Percentiles rank a stretch among this genome's conserved stretches.
Evolutionary conservation across 257 asterid genomes (phyloP).

Genomic region (Forsythia viridissima): DNA sequence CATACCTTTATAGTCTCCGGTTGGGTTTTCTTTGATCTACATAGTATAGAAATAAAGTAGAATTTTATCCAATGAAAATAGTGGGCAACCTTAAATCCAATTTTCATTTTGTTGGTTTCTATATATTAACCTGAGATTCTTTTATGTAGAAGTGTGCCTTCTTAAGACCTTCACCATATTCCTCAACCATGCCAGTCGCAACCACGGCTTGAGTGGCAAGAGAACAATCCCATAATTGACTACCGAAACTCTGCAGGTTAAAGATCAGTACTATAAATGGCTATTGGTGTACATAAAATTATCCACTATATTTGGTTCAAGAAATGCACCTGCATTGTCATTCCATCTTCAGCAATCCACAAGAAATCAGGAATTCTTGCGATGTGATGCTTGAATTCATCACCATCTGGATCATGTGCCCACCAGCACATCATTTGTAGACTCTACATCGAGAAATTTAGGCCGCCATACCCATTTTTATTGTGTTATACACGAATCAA

Average conservation of each 20-base stretch:
- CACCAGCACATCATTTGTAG: conserved; percentile 88
- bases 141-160: conserved; percentile 73
- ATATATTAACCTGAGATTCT: conserved; percentile 62
- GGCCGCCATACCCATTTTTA: background rate
- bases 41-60: background rate
- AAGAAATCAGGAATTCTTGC: conserved; percentile 77
- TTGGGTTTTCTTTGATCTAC: conserved; percentile 60
- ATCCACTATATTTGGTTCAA: background rate
- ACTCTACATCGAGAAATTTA: conserved; percentile 37
- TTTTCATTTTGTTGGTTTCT: background rate
- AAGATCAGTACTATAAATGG: background rate
- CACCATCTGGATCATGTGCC: conserved; percentile 69
- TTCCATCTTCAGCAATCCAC: conserved; percentile 94
- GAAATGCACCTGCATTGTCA: conserved; percentile 71
- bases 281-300: too few species aligned
- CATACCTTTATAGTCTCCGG: conserved; percentile 60
- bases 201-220: conserved; percentile 72
- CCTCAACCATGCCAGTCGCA: conserved; percentile 73
- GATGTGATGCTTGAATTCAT: conserved; percentile 65
- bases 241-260: conserved; percentile 59
- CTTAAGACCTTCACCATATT: conserved; percentile 68
- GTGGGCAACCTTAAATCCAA: background rate
- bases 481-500: too few species aligned
- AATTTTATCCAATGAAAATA: background rate
- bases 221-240: conserved; percentile 72